These are phyloP conservation scores for Simplicillium sp. DNA, from an alignment of 2,329 filamentous ascomycete species.

Conservation along the genomic window DNA sequence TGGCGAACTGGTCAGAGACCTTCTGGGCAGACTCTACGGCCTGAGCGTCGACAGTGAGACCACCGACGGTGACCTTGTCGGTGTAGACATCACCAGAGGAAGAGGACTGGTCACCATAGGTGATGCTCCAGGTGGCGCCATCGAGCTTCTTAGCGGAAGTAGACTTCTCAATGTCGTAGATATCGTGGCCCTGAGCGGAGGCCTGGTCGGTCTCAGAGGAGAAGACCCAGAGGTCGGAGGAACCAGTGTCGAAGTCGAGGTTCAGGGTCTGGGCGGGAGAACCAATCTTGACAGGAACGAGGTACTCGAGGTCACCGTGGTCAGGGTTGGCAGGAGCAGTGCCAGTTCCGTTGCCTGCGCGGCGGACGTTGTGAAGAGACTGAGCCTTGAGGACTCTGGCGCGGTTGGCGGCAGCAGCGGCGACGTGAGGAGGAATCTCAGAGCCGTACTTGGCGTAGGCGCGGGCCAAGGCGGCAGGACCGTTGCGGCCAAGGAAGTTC, in stretches of 20 bases:
- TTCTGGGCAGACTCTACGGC: conserved; percentile 31
- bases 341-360: background rate
- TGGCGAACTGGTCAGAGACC: conserved; percentile 32
- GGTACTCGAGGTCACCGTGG: conserved; percentile 3
- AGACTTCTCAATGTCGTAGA: conserved; percentile 27
- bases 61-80: conserved; percentile 31
- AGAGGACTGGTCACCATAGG: conserved; percentile 32
- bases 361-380: background rate
- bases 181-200: conserved; percentile 21
- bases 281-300: conserved; percentile 12
- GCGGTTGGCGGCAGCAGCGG: background rate
- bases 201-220: conserved; percentile 15
- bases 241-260: conserved; percentile 32
- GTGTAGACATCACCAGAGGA: conserved; percentile 32
- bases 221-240: conserved; percentile 30
- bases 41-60: conserved; percentile 27
- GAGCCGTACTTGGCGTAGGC: background rate
- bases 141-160: conserved; percentile 24
- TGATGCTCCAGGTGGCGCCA: conserved; percentile 29
- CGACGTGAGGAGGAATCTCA: background rate
- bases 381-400: background rate
- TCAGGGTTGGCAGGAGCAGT: background rate
- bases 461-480: background rate
- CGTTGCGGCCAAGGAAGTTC: background rate
- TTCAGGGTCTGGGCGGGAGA: conserved; percentile 24